phyloP scores from a whole-genome alignment of 257 asterid genomes.

The Primulina huaijiensis region DNA sequence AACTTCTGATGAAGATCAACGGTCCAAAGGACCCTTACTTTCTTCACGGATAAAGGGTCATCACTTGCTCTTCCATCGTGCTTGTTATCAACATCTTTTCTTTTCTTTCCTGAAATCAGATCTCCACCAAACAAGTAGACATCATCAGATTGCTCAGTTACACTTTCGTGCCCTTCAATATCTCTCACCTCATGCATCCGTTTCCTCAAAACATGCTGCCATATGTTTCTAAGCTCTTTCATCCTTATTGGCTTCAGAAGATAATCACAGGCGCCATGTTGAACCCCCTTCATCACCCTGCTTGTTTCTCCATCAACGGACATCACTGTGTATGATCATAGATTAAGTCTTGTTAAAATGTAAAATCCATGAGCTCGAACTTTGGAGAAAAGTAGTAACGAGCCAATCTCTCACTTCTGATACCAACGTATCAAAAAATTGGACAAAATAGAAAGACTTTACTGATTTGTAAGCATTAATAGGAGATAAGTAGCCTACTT shows the following conservation, averaged over 20 bases:
- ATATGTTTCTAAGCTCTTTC: conserved; percentile 77
- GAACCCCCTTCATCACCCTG: conserved; percentile 79
- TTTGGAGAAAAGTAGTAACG: not conserved
- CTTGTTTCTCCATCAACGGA: conserved; percentile 76
- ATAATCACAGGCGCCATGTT: conserved; percentile 82
- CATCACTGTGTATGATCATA: conserved; percentile 52
- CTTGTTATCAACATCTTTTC: conserved; percentile 52
- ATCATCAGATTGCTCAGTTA: conserved; percentile 47
- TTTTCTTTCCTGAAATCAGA: conserved; percentile 48
- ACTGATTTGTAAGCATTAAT: not conserved
- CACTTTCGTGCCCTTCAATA: conserved; percentile 36
- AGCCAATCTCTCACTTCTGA: not conserved
- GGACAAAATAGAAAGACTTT: not conserved
- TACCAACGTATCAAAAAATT: not conserved
- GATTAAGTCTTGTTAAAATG: not conserved
- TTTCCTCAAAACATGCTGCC: conserved; percentile 82
- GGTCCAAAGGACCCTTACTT: conserved; percentile 80
- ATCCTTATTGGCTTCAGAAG: conserved; percentile 74
- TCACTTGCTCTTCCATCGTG: conserved; percentile 43
- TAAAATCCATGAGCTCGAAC: not conserved
- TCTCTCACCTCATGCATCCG: conserved; percentile 55
- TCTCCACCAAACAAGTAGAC: conserved; percentile 48
- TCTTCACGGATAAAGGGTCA: conserved; percentile 57
- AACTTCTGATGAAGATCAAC: conserved; percentile 69
- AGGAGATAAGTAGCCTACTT: conserved; percentile 44